A percentile compares a stretch with the other conserved stretches of the same genome.
These are phyloP conservation scores for Botryotinia globosa DNA, from an alignment of 2,329 filamentous ascomycete genomes.

Conservation along the genomic window DNA sequence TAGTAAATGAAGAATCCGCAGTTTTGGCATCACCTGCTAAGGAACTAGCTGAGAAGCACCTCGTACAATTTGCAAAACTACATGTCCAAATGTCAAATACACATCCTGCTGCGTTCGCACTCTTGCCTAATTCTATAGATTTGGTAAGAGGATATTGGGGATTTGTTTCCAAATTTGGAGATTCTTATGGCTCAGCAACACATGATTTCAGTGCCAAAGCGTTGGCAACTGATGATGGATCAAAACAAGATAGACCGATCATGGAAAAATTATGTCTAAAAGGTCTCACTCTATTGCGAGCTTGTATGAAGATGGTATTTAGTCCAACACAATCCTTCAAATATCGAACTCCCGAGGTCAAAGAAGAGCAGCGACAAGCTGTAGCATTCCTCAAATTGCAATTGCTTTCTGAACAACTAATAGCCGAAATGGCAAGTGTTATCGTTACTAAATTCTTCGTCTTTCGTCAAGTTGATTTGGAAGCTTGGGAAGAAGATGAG, in stretches of 20 bases:
- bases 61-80: conserved; percentile 87
- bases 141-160: conserved; percentile 84
- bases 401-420: conserved; percentile 72
- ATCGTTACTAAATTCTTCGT: conserved; percentile 87
- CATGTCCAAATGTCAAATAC: conserved; percentile 80
- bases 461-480: conserved; percentile 79
- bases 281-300: conserved; percentile 76
- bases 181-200: conserved; percentile 59
- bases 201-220: conserved; percentile 43
- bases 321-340: conserved; percentile 79
- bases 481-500: conserved; percentile 90
- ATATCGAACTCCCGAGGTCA: conserved; percentile 71
- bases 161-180: conserved; percentile 72
- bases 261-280: conserved; percentile 79
- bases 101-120: conserved; percentile 79
- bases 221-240: conserved; percentile 47
- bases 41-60: conserved; percentile 73
- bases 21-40: conserved; percentile 52
- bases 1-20: conserved; percentile 56
- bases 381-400: conserved; percentile 67
- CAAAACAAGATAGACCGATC: conserved; percentile 56
- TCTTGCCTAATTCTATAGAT: conserved; percentile 74
- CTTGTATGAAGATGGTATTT: conserved; percentile 82
- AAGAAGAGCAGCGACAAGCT: conserved; percentile 71
- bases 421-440: conserved; percentile 77